phyloP scores from a whole-genome alignment of 2,329 filamentous ascomycete genomes.

The Ceratocystis papillata region DNA sequence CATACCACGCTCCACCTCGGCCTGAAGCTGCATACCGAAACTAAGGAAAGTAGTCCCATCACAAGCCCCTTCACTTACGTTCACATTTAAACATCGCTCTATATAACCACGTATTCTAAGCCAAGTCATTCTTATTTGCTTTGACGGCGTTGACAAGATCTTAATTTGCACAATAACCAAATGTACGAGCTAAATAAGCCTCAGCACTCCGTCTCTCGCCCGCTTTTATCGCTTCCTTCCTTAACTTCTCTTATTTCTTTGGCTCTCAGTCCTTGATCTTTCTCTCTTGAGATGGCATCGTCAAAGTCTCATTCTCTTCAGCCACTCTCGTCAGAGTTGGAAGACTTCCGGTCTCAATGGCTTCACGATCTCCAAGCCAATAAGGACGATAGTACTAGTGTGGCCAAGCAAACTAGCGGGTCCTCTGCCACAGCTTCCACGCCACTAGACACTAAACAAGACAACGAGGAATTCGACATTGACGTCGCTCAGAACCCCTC shows the following conservation, averaged over 20 bases:
- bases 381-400: conserved; percentile 27
- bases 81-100: background rate
- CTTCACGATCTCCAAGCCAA: conserved; percentile 55
- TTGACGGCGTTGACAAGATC: background rate
- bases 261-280: background rate
- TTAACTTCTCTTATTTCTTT: too few relatives aligned
- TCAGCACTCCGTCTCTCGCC: background rate
- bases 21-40: background rate
- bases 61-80: background rate
- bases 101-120: background rate
- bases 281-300: conserved; percentile 5
- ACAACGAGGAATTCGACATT: background rate
- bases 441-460: background rate
- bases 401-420: conserved; percentile 29
- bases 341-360: conserved; percentile 80
- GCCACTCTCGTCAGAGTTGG: conserved; percentile 51
- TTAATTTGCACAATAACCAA: background rate
- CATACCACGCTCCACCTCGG: background rate
- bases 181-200: background rate
- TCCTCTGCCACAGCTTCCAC: conserved; percentile 14
- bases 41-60: background rate
- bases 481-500: conserved; percentile 27
- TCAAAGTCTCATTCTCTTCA: background rate
- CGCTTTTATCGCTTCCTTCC: background rate
- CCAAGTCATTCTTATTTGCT: too few relatives aligned